Base-by-base conservation (phyloP, 1,139 yeast genomes). In the Magnusiomyces fungicola region DNA sequence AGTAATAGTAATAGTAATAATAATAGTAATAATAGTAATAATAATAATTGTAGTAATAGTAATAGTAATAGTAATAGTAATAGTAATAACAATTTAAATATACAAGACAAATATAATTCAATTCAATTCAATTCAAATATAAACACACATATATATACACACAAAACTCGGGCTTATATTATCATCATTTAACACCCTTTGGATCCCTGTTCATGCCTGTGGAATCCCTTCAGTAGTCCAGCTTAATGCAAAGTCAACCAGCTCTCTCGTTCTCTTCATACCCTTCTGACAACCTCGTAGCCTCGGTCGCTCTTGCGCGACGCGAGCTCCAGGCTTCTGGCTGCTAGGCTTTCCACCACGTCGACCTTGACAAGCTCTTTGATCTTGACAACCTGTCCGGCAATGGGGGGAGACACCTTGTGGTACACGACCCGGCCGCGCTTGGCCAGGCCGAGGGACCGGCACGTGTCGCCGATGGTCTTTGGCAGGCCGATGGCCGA, bases 331-430 rank as follows among this genome's bases (percentile, higher is more conserved):
- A 24, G 21, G 18, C 41, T 33, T 33, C 42, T 38, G 5, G 30
- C 23, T n/a, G 45, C 42, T n/a, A 47, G 23, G 16, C 30, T 36
- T 43, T 81, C 81, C 7, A 84, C 82, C 41, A 89, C 71, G 58
- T 89, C 94, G 29, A 92, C 94, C 51, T 78, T 78, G n/a, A 92
- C 92, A 51, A 92, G 72, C 66, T 92, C 97, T 67, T 92, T 92
- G 50, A 92, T 87, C 53, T 78, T 74, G 46, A 88, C 79, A 53
- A 92, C 75, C 70, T 83, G 82, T 64, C 95, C 96, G 5, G 97
- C 97, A 51, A 84, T 78, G 37, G 83, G 77, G 21, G 94, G 89
- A 23, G 83, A 75, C 10, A 87, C 89, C 46, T 71, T 71, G 60
- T 82, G 89, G 69, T 83, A 90, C 4, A 81, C 82, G 1, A 82